Conservation (phyloP, 192 early-diverging fungal species). For the Backusella mclennaniae region DNA sequence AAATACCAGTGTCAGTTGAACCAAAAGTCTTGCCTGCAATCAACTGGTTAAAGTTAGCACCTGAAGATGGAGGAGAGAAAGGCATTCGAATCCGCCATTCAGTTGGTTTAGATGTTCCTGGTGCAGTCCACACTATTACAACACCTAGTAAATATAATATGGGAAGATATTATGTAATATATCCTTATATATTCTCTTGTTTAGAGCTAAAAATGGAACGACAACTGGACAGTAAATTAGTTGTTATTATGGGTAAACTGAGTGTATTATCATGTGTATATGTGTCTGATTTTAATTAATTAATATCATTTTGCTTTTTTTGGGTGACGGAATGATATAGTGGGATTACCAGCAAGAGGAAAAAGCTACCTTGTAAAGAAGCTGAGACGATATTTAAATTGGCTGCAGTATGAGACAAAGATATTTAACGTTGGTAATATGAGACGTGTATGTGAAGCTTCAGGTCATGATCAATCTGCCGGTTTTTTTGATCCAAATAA, state of each 20-base stretch:
- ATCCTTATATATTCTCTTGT: neutral
- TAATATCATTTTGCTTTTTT: constrained; percentile 14
- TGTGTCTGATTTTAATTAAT: neutral
- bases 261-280: neutral
- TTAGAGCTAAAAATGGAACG: constrained; percentile 47
- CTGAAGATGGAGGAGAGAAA: neutral
- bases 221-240: constrained; percentile 85
- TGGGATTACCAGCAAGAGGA: constrained; percentile 93
- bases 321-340: constrained; percentile 34
- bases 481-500: constrained; percentile 96
- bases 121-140: constrained; percentile 44
- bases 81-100: constrained; percentile 16
- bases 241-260: constrained; percentile 85
- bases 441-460: constrained; percentile 61
- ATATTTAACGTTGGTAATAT: constrained; percentile 97
- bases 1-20: neutral
- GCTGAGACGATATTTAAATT: constrained; percentile 83
- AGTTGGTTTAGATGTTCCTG: constrained; percentile 49
- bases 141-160: constrained; percentile 38
- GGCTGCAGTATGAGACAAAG: constrained; percentile 77
- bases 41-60: neutral
- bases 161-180: neutral
- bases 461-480: constrained; percentile 65
- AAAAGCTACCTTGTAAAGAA: constrained; percentile 98
- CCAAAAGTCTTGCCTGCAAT: neutral